Percentiles rank a stretch among this genome's conserved stretches.
phyloP scores from a whole-genome alignment of 371 early-diverging fungal species.

The Blakeslea trispora region DNA sequence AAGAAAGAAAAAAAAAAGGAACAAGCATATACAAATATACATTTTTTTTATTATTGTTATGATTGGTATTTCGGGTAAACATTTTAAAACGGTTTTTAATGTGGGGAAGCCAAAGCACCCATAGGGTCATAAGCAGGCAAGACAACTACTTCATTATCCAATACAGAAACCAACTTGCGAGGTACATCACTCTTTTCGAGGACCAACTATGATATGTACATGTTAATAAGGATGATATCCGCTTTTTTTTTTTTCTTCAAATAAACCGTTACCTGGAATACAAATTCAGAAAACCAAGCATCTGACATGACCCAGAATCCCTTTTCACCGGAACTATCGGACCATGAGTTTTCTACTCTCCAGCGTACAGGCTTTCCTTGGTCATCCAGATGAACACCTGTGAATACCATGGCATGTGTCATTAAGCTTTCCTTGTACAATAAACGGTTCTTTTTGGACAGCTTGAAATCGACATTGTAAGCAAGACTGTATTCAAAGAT shows the following conservation, averaged over 20 bases:
- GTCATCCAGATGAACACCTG: conserved; percentile 77
- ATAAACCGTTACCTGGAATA: conserved; percentile 78
- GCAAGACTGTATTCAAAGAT: conserved; percentile 70
- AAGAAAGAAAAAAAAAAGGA: no score
- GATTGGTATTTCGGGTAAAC: no score
- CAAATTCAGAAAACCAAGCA: conserved; percentile 79
- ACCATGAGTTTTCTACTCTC: conserved; percentile 84
- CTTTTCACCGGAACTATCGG: conserved; percentile 62
- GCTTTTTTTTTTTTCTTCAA: no score
- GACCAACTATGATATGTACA: conserved; percentile 30
- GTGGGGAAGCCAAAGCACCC: conserved; percentile 58
- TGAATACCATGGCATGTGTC: conserved; percentile 88
- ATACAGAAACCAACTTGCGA: conserved; percentile 56
- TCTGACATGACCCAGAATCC: conserved; percentile 83
- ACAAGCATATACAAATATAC: no score
- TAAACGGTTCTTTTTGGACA: conserved; percentile 75
- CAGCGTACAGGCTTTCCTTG: conserved; percentile 66
- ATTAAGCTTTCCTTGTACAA: conserved; percentile 75
- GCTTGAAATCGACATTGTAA: conserved; percentile 63
- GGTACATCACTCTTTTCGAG: conserved; percentile 68
- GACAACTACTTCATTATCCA: conserved; percentile 64
- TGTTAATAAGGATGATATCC: no score
- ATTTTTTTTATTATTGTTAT: no score
- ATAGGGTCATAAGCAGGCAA: conserved; percentile 80
- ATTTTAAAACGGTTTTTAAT: not conserved